Conservation (phyloP, 2,329 filamentous ascomycete genomes). For the Chaetomium globosum region DNA sequence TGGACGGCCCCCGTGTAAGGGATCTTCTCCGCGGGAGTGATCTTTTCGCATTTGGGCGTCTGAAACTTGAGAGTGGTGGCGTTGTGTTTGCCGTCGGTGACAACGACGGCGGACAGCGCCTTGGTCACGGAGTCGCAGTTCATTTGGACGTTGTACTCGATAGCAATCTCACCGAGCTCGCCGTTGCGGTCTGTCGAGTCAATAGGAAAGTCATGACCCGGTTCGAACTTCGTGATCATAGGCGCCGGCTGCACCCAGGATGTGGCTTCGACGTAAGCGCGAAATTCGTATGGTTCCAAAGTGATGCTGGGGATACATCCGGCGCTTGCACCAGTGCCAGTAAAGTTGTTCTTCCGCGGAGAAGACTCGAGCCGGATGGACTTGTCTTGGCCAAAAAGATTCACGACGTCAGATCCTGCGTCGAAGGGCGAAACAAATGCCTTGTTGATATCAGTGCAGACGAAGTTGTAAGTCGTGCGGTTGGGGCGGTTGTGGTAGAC, state of each 20-base stretch:
- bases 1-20: constrained; percentile 56
- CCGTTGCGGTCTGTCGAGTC: constrained; percentile 44
- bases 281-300: constrained; percentile 60
- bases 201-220: constrained; percentile 63
- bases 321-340: constrained; percentile 51
- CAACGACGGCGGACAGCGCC: constrained; percentile 56
- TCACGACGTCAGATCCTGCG: constrained; percentile 59
- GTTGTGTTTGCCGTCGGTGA: constrained; percentile 50
- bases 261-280: constrained; percentile 59
- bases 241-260: constrained; percentile 56
- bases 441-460: constrained; percentile 52
- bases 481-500: constrained; percentile 54
- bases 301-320: constrained; percentile 59
- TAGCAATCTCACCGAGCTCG: constrained; percentile 45
- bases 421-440: constrained; percentile 61
- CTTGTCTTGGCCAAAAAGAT: constrained; percentile 65
- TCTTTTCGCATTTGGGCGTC: constrained; percentile 42
- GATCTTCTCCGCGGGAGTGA: constrained; percentile 30
- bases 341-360: constrained; percentile 49
- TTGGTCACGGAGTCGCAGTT: constrained; percentile 58
- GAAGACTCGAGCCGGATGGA: constrained; percentile 55
- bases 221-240: constrained; percentile 61
- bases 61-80: constrained; percentile 54
- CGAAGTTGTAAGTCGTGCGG: constrained; percentile 57
- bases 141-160: constrained; percentile 65